Base-by-base conservation (phyloP, 1,139 yeast species). In the Suhomyces panamericanus region DNA sequence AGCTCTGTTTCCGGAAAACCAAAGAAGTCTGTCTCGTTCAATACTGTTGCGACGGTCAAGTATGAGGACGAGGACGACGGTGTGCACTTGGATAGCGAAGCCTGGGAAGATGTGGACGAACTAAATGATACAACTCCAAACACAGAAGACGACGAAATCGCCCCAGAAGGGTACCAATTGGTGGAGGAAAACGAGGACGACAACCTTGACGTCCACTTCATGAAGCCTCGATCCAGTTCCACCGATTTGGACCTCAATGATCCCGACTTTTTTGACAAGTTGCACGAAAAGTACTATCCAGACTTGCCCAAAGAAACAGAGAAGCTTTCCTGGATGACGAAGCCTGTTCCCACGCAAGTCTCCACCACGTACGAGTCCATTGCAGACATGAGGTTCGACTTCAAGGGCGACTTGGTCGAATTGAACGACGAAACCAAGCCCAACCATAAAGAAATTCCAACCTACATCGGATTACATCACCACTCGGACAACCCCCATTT, bases 271-370 rank as follows among this genome's bases (percentile, higher is more conserved):
- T 78, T 82, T 52, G 83, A 84, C 36, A 85, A 88, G 55, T 68
- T 95, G 46, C 95, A 90, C 58, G 85, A 81, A 33, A 87, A 87
- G 59, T 95, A 84, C 66, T 93, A 83, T 63, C 97, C 99, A 0
- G 90, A 89, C 54, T 72, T 93, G 45, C 96, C 96, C 4, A 81
- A 75, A 43, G 96, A 93, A 55, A 80, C 90, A 0, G 83, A 81
- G 33, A 87, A 88, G 56, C 64, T 95, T 46, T 86, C 91, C 44
- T 93, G 99, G 99, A 91, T 91, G 96, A 70, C 76, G 0, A 75
- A 80, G 47, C 87, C 90, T 1, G 52, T 77, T 27, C 81, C 84
- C 41, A 67, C 65, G 14, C 62, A 67, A 22, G 70, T 70, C 4
- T 55, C 73, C 2, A 67, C 75, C 2, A 69, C 81, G 0, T 83